Percentiles rank a stretch among this genome's conserved stretches.
Evolutionary conservation across 1,284 basidiomycete species (phyloP).

Genomic region (Trametes hirsuta): DNA sequence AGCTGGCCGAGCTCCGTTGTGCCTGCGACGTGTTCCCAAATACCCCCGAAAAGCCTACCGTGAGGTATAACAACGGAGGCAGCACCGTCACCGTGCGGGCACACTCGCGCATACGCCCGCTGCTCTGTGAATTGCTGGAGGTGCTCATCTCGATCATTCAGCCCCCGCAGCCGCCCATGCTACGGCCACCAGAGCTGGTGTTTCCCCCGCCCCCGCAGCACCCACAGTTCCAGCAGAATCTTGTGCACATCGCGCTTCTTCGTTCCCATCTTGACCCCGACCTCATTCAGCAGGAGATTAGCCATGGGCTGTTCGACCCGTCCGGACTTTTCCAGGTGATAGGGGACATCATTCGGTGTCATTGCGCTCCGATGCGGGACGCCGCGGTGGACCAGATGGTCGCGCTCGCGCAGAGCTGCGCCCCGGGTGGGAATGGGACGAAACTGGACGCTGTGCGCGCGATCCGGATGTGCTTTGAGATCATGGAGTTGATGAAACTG

Average conservation of each 20-base stretch:
- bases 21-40: conserved; percentile 27
- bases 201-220: conserved; percentile 22
- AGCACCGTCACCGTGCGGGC: conserved; percentile 58
- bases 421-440: conserved; percentile 52
- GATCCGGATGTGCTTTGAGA: conserved; percentile 86
- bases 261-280: conserved; percentile 68
- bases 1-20: conserved; percentile 51
- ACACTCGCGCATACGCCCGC: conserved; percentile 74
- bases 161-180: conserved; percentile 44
- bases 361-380: conserved; percentile 94
- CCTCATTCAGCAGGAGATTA: conserved; percentile 82
- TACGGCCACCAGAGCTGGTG: conserved; percentile 18
- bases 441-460: conserved; percentile 73
- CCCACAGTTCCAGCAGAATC: conserved; percentile 37
- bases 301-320: conserved; percentile 80
- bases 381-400: conserved; percentile 86
- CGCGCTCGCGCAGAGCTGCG: conserved; percentile 60
- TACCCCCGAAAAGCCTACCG: conserved; percentile 41
- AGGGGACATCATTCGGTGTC: conserved; percentile 83
- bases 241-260: conserved; percentile 58
- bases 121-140: conserved; percentile 80
- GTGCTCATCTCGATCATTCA: conserved; percentile 86
- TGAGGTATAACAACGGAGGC: conserved; percentile 45
- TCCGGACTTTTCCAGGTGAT: conserved; percentile 80
- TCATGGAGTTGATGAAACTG: conserved; percentile 94